Evolutionary conservation across 2,329 filamentous ascomycete species (phyloP).

Genomic region (Phaeosphaeriaceae sp.): DNA sequence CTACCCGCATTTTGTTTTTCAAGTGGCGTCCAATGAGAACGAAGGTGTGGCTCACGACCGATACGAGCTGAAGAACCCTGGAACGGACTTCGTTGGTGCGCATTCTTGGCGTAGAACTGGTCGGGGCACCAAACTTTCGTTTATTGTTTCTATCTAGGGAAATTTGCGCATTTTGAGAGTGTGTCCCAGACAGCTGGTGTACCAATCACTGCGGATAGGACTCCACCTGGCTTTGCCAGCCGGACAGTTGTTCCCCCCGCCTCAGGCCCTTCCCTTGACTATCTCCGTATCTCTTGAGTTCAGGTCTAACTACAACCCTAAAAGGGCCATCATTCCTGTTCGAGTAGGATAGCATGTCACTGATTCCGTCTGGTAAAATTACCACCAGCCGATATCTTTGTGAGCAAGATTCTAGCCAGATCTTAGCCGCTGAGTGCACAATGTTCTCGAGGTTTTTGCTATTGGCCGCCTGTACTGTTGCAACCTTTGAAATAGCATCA

Average conservation of each 20-base stretch:
- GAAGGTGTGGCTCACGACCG: neutral
- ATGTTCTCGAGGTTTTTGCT: constrained; percentile 5
- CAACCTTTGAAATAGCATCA: constrained; percentile 3
- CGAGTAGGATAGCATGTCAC: constrained; percentile 1
- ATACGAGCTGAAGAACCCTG: neutral
- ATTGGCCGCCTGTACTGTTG: constrained; percentile 5
- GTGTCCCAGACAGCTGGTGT: neutral
- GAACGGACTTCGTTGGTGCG: no score
- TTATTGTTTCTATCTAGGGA: neutral
- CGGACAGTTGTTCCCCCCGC: constrained; percentile 11
- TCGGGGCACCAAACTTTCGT: neutral
- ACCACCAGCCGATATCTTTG: constrained; percentile 18
- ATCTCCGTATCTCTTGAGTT: constrained; percentile 19
- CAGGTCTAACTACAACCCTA: constrained; percentile 15
- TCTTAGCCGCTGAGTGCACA: constrained; percentile 11
- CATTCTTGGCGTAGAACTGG: neutral
- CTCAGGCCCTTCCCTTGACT: constrained; percentile 14
- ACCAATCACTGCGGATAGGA: neutral
- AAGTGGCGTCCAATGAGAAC: constrained; percentile 1
- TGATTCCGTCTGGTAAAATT: constrained; percentile 3
- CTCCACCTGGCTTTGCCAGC: constrained; percentile 13
- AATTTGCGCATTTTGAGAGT: neutral
- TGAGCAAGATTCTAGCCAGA: constrained; percentile 21
- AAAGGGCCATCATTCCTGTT: neutral
- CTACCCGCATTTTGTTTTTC: neutral